Conservation (phyloP, 495 filamentous ascomycete species). For the Annulohypoxylon maeteangense region DNA sequence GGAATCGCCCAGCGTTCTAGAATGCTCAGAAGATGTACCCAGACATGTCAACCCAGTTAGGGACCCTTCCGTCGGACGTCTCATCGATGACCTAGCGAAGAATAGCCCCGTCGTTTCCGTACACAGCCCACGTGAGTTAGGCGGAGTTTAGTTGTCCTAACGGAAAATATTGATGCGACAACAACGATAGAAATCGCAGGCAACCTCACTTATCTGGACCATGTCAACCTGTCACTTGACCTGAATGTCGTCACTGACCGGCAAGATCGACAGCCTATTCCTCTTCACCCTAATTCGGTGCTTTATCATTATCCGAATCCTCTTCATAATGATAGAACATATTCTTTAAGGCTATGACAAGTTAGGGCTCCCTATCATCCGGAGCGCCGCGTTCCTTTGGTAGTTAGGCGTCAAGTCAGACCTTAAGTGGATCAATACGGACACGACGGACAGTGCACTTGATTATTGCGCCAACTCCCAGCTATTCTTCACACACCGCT, state of each 20-base stretch:
- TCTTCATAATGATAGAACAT: conserved; percentile 13
- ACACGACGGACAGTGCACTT: conserved; percentile 21
- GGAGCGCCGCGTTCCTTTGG: conserved; percentile 7
- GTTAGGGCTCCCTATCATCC: conserved; percentile 4
- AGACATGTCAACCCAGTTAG: conserved; percentile 13
- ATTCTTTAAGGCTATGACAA: conserved; percentile 5
- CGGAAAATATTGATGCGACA: conserved; percentile 26
- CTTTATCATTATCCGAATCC: conserved; percentile 32
- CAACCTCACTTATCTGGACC: conserved; percentile 19
- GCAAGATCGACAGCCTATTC: conserved; percentile 29
- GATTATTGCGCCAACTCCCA: conserved; percentile 20
- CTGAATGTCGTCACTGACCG: conserved; percentile 33
- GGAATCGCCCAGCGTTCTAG: conserved; percentile 39
- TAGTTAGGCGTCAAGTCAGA: conserved; percentile 18
- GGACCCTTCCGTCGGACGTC: conserved; percentile 20
- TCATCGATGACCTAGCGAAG: conserved; percentile 18
- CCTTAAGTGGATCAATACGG: conserved; percentile 29
- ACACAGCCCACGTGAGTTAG: conserved; percentile 21
- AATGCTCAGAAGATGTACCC: conserved; percentile 26
- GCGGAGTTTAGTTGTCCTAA: conserved; percentile 11
- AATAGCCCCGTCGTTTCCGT: conserved; percentile 16
- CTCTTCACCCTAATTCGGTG: conserved; percentile 20
- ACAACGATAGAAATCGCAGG: conserved; percentile 17
- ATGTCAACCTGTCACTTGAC: conserved; percentile 34
- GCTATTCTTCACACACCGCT: conserved; percentile 36